phyloP scores from a whole-genome alignment of 2,329 filamentous ascomycete genomes.

The Chrysoporthe puriensis region DNA sequence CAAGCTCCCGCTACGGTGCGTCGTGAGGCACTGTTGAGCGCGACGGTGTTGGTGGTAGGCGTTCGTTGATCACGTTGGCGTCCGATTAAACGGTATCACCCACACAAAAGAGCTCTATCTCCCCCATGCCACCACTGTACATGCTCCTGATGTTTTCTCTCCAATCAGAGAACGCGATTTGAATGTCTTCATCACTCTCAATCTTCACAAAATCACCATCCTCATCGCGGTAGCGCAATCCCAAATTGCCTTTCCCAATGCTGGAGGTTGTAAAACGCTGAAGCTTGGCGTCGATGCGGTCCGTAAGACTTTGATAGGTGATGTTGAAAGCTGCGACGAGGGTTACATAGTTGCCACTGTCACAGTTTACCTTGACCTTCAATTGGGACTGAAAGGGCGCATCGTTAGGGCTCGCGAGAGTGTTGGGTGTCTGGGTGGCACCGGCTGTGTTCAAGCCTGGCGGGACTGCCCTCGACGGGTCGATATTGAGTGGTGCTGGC shows the following conservation, averaged over 20 bases:
- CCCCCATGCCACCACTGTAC: constrained; percentile 73
- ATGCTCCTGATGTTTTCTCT: constrained; percentile 66
- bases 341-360: constrained; percentile 83
- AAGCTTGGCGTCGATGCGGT: constrained; percentile 94
- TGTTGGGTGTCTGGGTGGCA: constrained; percentile 41
- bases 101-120: constrained; percentile 86
- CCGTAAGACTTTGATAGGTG: constrained; percentile 88
- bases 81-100: constrained; percentile 45
- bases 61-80: constrained; percentile 21
- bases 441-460: constrained; percentile 43
- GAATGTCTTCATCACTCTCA: constrained; percentile 93
- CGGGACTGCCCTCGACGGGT: constrained; percentile 34
- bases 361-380: constrained; percentile 94
- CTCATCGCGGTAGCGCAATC: constrained; percentile 87
- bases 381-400: constrained; percentile 71
- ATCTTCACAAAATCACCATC: constrained; percentile 94
- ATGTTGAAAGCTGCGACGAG: constrained; percentile 97
- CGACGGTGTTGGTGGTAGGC: constrained; percentile 10
- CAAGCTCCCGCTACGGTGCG: constrained; percentile 13
- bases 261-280: constrained; percentile 83
- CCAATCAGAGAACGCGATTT: constrained; percentile 95
- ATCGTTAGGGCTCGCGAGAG: constrained; percentile 43
- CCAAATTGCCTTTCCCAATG: constrained; percentile 80
- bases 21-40: neutral
- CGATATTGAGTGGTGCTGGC: constrained; percentile 42